Conservation (phyloP, 768 basidiomycete genomes). For the Agaricus bisporus region DNA sequence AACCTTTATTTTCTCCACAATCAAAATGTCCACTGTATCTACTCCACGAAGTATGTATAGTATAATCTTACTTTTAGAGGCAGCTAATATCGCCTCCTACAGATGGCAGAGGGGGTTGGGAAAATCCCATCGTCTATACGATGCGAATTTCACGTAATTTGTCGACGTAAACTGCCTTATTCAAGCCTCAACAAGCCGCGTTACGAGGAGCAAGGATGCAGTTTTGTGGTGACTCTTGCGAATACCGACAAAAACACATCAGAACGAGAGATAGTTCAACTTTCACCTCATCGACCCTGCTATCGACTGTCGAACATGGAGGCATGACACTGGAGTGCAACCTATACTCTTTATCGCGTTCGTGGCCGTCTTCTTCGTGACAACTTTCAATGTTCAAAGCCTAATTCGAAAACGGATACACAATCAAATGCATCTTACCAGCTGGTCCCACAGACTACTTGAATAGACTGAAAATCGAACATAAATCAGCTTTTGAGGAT, state of each 20-base stretch:
- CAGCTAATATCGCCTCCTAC: not conserved
- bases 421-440: constrained; percentile 71
- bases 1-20: constrained; percentile 69
- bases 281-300: constrained; percentile 72
- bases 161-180: constrained; percentile 2
- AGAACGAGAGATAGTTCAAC: constrained; percentile 58
- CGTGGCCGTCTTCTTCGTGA: constrained; percentile 26
- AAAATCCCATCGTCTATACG: constrained; percentile 73
- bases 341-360: constrained; percentile 83
- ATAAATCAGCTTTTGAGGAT: constrained; percentile 60
- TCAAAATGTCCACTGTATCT: constrained; percentile 80
- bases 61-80: not conserved
- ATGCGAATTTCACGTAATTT: constrained; percentile 33
- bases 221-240: constrained; percentile 65
- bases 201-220: constrained; percentile 40
- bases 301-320: constrained; percentile 63
- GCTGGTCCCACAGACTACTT: constrained; percentile 86
- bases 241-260: constrained; percentile 66
- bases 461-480: constrained; percentile 67
- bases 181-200: constrained; percentile 31
- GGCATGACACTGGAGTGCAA: constrained; percentile 89
- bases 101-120: constrained; percentile 93
- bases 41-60: constrained; percentile 51
- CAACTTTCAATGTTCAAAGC: constrained; percentile 18
- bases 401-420: constrained; percentile 71